Evolutionary conservation across 2,329 filamentous ascomycete species (phyloP), one percentile per base, ranked within the genome.

Genomic region (Cordyceps javanica): DNA sequence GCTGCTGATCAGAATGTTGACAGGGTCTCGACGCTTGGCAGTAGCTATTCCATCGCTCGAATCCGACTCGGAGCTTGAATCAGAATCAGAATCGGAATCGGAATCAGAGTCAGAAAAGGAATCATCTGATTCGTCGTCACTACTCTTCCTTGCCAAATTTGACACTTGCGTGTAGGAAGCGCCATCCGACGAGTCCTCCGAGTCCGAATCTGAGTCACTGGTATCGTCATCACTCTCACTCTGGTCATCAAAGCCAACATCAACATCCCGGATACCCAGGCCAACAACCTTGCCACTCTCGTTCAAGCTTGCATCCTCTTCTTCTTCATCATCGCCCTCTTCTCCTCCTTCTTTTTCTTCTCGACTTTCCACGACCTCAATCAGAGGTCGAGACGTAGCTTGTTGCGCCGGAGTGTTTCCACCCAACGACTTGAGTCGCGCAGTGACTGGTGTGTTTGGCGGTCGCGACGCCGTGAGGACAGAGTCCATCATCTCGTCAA

Each of bases 401-500:
- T 23, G 45, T 26, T 26, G 25, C 19, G 36, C 44, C 14, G 44
- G 36, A n/a, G 36, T 34, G 4, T 42, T 25, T 13, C 50, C 32
- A 11, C 36, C 54, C 9, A 50, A 25, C 21, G 44, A 49, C 19
- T 49, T 16, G 6, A 56, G 11, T 14, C 54, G 54, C 25, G 36
- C 36, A 19, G 36, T 34, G 11, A 56, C 3, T 7, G 44, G 44
- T 19, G 54, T 56, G 8, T 42, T 56, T 4, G 45, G 25, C 3
- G 54, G 54, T 19, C 54, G 44, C 19, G 44, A 56, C 8, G 45
- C 66, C 3, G 60, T 59, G 25, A 72, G 49, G 11, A 62, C 65
- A 7, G 59, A 61, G 5, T 73, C 69, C 62, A 69, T 65, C 57
- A 70, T 68, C 19, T 70, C 69, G 26, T 71, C 66, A 49, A 70